phyloP scores from a whole-genome alignment of 768 basidiomycete species.

The Leccinellum albellum region DNA sequence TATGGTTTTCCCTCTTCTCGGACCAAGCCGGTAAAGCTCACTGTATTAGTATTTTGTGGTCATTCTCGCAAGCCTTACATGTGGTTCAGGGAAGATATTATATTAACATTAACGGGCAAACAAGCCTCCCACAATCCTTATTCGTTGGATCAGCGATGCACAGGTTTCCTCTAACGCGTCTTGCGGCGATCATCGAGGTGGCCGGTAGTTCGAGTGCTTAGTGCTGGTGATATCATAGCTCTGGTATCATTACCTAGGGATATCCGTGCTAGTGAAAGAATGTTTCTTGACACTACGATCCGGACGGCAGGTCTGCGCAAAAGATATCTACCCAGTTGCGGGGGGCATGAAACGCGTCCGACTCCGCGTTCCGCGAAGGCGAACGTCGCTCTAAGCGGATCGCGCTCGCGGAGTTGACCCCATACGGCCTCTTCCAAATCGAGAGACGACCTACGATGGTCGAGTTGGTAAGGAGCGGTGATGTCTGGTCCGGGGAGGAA shows the following conservation, averaged over 20 bases:
- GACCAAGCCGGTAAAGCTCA: background rate
- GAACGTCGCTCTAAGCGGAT: slow-evolving; percentile 18
- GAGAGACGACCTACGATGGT: slow-evolving; percentile 21
- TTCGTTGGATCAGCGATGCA: background rate
- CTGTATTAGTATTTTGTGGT: background rate
- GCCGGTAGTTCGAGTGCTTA: background rate
- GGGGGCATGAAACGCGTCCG: slow-evolving; percentile 4
- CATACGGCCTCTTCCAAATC: slow-evolving; percentile 24
- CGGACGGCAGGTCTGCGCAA: background rate
- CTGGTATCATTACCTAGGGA: background rate
- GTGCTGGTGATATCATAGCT: background rate
- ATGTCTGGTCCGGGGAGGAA: background rate
- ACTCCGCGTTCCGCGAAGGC: slow-evolving; percentile 31
- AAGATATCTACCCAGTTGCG: background rate
- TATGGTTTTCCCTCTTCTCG: background rate
- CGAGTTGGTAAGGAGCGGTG: background rate
- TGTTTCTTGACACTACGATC: background rate
- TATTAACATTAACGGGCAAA: slow-evolving; percentile 1
- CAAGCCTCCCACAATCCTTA: background rate
- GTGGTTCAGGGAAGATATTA: background rate
- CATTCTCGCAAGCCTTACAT: background rate
- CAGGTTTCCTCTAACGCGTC: background rate
- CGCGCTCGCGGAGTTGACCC: slow-evolving; percentile 32
- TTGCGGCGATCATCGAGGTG: background rate
- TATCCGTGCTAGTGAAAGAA: background rate